Percentiles rank a stretch among this genome's conserved stretches.
Conservation (phyloP, 257 asterid species). For the Marsdenia floribunda region DNA sequence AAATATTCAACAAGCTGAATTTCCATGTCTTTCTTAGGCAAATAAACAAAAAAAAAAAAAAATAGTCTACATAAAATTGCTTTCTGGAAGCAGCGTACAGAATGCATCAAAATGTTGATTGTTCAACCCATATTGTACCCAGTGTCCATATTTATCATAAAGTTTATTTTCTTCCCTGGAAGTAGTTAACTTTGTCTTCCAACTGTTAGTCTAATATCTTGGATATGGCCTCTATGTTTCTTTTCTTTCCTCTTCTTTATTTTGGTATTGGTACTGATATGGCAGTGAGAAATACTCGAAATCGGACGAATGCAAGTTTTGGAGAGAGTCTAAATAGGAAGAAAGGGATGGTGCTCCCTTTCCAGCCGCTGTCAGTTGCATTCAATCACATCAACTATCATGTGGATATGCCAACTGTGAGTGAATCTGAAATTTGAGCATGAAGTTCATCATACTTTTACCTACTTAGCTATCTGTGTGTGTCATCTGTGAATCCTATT, state of each 20-base stretch:
- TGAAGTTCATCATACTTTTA: neutral
- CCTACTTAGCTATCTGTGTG: neutral
- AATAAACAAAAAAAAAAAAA: neutral
- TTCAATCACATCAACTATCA: slow-evolving; percentile 82
- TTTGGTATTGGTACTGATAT: slow-evolving; percentile 32
- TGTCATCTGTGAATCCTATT: neutral
- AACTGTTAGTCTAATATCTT: neutral
- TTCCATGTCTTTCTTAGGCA: neutral
- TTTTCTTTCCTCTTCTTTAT: neutral
- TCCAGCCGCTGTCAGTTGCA: slow-evolving; percentile 80
- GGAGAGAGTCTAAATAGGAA: slow-evolving; percentile 27
- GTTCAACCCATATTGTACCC: neutral
- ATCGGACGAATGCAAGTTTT: slow-evolving; percentile 19
- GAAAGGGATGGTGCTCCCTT: slow-evolving; percentile 93
- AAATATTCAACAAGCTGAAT: neutral
- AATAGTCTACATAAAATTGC: neutral
- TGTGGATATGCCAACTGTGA: slow-evolving; percentile 92
- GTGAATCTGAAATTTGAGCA: slow-evolving; percentile 22
- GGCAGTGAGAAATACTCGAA: slow-evolving; percentile 31
- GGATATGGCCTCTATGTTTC: neutral
- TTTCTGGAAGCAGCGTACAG: no score
- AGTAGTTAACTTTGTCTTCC: neutral
- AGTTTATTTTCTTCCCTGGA: neutral
- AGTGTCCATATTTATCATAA: neutral
- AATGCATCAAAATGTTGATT: neutral